phyloP scores from a whole-genome alignment of 2,329 filamentous ascomycete genomes.

The Trichophyton verrucosum region DNA sequence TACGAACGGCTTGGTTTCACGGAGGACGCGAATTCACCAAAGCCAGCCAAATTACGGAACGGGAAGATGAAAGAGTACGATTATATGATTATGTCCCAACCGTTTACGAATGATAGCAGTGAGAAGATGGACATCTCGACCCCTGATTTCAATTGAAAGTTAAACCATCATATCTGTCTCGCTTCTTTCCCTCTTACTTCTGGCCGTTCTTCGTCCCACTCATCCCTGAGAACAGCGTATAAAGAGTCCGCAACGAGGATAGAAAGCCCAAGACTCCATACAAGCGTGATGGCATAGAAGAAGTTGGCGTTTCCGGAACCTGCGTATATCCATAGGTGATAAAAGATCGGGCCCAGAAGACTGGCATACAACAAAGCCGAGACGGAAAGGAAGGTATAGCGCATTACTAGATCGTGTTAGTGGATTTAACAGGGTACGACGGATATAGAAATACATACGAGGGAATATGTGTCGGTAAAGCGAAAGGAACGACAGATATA shows the following conservation, averaged over 20 bases:
- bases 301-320: slow-evolving; percentile 98
- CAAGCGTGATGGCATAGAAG: slow-evolving; percentile 97
- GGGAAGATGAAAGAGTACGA: slow-evolving; percentile 39
- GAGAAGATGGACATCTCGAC: not conserved
- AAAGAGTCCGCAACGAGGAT: slow-evolving; percentile 76
- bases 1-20: slow-evolving; percentile 41
- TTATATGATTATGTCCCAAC: slow-evolving; percentile 44
- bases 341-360: slow-evolving; percentile 85
- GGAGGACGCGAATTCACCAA: slow-evolving; percentile 42
- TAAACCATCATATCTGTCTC: slow-evolving; percentile 54
- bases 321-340: slow-evolving; percentile 95
- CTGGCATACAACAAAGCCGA: slow-evolving; percentile 76
- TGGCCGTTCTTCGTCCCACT: slow-evolving; percentile 84
- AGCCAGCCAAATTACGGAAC: slow-evolving; percentile 37
- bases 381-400: slow-evolving; percentile 79
- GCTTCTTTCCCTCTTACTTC: slow-evolving; percentile 83
- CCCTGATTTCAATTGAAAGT: not conserved
- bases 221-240: slow-evolving; percentile 79
- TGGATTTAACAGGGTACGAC: not conserved
- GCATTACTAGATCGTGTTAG: slow-evolving; percentile 53
- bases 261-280: slow-evolving; percentile 86
- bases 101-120: slow-evolving; percentile 15
- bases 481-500: slow-evolving; percentile 73
- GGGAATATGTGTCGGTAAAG: slow-evolving; percentile 88
- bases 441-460: slow-evolving; percentile 36